Conservation (phyloP, 2,329 filamentous ascomycete species). For the Botrytis sinoallii region DNA sequence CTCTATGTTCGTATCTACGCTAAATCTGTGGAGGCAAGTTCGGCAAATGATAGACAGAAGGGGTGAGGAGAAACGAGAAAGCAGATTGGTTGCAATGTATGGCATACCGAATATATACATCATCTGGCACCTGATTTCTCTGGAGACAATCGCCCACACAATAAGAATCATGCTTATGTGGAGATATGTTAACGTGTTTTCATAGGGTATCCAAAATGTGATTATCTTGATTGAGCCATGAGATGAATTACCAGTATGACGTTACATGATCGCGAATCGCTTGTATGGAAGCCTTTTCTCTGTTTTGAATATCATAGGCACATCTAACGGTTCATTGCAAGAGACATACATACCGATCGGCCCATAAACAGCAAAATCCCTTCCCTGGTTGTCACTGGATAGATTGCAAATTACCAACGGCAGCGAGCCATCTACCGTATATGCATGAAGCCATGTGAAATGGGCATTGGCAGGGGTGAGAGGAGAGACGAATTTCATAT, state of each 20-base stretch:
- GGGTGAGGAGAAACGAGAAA: not conserved
- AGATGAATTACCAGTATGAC: not conserved
- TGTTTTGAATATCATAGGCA: not conserved
- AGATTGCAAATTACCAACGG: slow-evolving; percentile 13
- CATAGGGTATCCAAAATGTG: not conserved
- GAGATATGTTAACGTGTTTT: not conserved
- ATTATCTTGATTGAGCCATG: not conserved
- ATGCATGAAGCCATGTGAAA: slow-evolving; percentile 8
- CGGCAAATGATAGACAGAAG: not conserved
- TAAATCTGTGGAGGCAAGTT: not conserved
- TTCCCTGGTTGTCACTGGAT: not conserved
- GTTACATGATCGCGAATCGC: slow-evolving; percentile 4
- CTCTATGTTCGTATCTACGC: not conserved
- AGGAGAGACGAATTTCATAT: not conserved
- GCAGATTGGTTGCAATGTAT: not conserved
- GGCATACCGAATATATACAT: slow-evolving; percentile 7
- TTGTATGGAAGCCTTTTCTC: not conserved
- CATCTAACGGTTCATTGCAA: not conserved
- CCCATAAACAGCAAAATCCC: not conserved
- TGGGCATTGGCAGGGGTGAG: slow-evolving; percentile 3
- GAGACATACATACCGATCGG: not conserved
- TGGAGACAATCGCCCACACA: not conserved
- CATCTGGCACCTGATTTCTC: not conserved
- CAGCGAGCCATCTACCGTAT: not conserved
- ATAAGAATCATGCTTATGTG: not conserved